Conservation (phyloP, 768 basidiomycete genomes). For the Coprinellus micaceus region DNA sequence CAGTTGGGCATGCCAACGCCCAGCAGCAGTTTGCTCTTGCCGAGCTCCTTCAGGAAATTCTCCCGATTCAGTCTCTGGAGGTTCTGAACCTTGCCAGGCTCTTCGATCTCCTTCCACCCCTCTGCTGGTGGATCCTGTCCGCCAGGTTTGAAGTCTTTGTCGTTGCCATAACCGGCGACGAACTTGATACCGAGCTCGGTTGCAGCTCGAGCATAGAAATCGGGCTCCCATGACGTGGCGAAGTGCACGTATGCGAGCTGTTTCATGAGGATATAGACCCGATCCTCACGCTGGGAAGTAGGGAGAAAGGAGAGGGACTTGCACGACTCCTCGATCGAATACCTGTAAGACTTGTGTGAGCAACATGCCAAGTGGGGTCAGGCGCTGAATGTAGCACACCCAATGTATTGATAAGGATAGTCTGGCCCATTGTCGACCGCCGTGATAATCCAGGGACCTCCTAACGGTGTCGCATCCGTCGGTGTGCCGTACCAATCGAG, state of each 20-base stretch:
- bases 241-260: conserved; percentile 23
- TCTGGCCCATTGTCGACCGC: conserved; percentile 15
- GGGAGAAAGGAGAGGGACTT: conserved; percentile 18
- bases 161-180: background rate
- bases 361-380: background rate
- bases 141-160: background rate
- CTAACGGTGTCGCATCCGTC: background rate
- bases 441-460: background rate
- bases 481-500: conserved; percentile 1
- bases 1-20: conserved; percentile 25
- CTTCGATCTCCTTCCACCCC: conserved; percentile 1
- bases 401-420: conserved; percentile 22
- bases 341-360: conserved; percentile 19
- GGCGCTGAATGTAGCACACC: conserved; percentile 6
- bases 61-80: conserved; percentile 14
- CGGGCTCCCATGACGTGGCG: background rate
- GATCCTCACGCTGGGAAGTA: conserved; percentile 22
- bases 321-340: conserved; percentile 31
- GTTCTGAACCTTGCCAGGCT: conserved; percentile 12
- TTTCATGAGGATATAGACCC: conserved; percentile 30
- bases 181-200: background rate
- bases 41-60: conserved; percentile 21
- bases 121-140: background rate
- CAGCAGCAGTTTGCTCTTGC: conserved; percentile 25
- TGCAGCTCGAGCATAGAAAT: background rate